Conservation (phyloP, 768 basidiomycete genomes). For the Tulasnella calospora region DNA sequence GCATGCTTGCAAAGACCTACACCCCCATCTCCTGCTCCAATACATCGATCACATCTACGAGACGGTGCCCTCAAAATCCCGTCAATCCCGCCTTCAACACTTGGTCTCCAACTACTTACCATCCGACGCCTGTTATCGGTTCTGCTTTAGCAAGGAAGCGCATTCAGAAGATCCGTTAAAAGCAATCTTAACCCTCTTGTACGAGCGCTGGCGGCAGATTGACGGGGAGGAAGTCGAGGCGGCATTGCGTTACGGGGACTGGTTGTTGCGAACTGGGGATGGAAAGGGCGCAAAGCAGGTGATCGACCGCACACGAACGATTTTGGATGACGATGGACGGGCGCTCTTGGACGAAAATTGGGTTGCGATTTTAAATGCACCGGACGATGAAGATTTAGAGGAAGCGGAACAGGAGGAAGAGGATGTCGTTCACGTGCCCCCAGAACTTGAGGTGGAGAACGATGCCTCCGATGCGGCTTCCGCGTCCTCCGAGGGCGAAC, state of each 20-base stretch:
- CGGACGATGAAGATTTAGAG: not conserved
- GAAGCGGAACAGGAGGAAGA: not conserved
- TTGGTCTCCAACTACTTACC: slow-evolving; percentile 8
- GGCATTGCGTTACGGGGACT: slow-evolving; percentile 15
- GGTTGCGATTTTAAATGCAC: slow-evolving; percentile 1
- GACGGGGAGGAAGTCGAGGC: slow-evolving; percentile 18
- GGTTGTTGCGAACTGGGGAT: slow-evolving; percentile 22
- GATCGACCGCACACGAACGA: slow-evolving; percentile 19
- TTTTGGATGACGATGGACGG: slow-evolving; percentile 14
- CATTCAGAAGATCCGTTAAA: not conserved
- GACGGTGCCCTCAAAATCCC: not conserved
- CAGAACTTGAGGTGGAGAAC: not conserved
- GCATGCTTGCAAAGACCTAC: slow-evolving; percentile 6
- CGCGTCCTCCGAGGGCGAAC: not conserved
- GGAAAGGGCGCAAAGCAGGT: slow-evolving; percentile 22
- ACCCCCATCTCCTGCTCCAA: slow-evolving; percentile 11
- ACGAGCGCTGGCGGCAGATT: slow-evolving; percentile 23
- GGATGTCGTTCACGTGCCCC: not conserved
- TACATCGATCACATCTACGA: slow-evolving; percentile 19
- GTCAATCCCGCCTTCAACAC: not conserved
- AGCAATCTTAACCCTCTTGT: slow-evolving; percentile 14
- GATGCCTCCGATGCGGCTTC: not conserved
- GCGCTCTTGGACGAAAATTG: slow-evolving; percentile 16
- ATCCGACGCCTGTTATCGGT: slow-evolving; percentile 8
- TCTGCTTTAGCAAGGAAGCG: slow-evolving; percentile 14